Conservation (phyloP, 345 rosid species). For the Boechera stricta region DNA sequence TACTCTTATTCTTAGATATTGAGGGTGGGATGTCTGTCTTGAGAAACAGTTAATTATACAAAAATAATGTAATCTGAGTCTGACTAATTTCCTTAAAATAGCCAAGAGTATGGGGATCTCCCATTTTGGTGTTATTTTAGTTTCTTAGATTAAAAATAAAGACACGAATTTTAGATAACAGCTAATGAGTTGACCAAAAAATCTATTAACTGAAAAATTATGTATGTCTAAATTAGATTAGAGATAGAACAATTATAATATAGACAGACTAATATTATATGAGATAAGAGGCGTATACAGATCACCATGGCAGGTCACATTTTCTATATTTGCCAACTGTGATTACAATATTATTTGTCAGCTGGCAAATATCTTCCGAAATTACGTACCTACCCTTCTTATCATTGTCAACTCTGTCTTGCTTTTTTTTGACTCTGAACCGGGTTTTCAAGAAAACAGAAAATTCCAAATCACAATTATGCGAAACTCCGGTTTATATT, state of each 20-base stretch:
- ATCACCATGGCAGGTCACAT: constrained; percentile 12
- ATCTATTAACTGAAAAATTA: background rate
- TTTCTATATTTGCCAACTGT: constrained; percentile 38
- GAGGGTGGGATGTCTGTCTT: constrained; percentile 39
- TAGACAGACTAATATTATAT: constrained; percentile 21
- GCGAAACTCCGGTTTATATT: background rate
- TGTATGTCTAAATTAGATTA: background rate
- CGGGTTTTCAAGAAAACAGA: constrained; percentile 12
- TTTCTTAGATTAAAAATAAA: background rate
- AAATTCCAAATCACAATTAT: background rate
- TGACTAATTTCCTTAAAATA: constrained; percentile 11
- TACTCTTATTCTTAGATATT: constrained; percentile 10
- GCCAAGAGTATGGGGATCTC: constrained; percentile 1
- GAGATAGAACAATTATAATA: background rate
- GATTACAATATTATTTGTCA: constrained; percentile 14
- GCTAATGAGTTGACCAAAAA: constrained; percentile 4
- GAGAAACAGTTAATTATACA: background rate
- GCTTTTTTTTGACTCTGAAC: background rate
- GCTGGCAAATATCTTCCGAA: constrained; percentile 15
- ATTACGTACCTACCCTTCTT: constrained; percentile 24
- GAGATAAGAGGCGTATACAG: constrained; percentile 26
- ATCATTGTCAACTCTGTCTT: background rate
- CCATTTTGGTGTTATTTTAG: background rate
- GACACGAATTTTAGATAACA: background rate
- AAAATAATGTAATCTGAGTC: background rate